Conservation (phyloP, 371 early-diverging fungal species). For the Nosema granulosis region DNA sequence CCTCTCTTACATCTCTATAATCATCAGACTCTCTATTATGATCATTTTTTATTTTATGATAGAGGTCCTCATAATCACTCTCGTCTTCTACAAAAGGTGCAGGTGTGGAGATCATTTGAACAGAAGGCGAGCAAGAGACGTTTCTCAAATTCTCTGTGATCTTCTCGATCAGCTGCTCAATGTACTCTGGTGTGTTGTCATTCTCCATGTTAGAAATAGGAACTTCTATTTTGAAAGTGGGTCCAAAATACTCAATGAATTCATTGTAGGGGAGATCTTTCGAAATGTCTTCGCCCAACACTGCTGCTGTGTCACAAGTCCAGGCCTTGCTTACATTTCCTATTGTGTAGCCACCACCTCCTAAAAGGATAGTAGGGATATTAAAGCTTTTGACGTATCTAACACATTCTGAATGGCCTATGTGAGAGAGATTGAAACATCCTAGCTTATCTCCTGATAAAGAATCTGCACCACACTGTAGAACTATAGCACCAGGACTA, state of each 20-base stretch:
- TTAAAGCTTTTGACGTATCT: constrained; percentile 82
- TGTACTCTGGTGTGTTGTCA: constrained; percentile 77
- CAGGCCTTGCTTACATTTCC: constrained; percentile 91
- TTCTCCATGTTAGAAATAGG: constrained; percentile 75
- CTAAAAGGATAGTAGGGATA: constrained; percentile 83
- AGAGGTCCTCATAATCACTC: constrained; percentile 64
- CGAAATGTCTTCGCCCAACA: constrained; percentile 62
- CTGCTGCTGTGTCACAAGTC: constrained; percentile 68
- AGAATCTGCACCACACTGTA: constrained; percentile 98
- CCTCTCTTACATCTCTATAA: constrained; percentile 28
- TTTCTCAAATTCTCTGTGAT: constrained; percentile 83
- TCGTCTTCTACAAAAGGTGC: constrained; percentile 62
- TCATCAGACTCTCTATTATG: constrained; percentile 26
- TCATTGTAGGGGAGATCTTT: constrained; percentile 64
- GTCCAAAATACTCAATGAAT: constrained; percentile 64
- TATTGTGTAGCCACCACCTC: constrained; percentile 98
- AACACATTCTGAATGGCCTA: constrained; percentile 80
- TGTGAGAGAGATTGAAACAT: constrained; percentile 82
- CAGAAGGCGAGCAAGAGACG: constrained; percentile 82
- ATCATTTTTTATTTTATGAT: constrained; percentile 51
- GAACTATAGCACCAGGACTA: constrained; percentile 85
- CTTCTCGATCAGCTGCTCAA: constrained; percentile 70
- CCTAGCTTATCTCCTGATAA: constrained; percentile 95
- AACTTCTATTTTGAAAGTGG: constrained; percentile 68
- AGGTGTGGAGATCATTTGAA: constrained; percentile 84